These are phyloP conservation scores for Leptographium flavum DNA, from an alignment of 2,329 filamentous ascomycete species.

Conservation along the genomic window DNA sequence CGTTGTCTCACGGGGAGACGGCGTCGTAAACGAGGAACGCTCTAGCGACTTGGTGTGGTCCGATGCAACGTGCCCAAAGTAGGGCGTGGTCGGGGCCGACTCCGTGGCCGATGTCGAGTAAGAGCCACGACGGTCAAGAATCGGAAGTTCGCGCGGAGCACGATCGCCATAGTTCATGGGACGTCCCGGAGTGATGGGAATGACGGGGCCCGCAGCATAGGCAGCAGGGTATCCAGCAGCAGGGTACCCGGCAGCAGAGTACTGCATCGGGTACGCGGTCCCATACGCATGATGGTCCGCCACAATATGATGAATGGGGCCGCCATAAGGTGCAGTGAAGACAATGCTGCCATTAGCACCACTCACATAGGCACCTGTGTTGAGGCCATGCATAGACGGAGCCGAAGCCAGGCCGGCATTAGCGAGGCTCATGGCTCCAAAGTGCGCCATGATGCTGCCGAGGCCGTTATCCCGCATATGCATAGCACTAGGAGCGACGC, in stretches of 20 bases:
- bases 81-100: constrained; percentile 51
- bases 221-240: constrained; percentile 4
- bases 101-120: constrained; percentile 48
- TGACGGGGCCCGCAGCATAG: constrained; percentile 15
- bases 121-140: constrained; percentile 50
- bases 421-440: constrained; percentile 14
- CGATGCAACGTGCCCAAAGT: constrained; percentile 38
- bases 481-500: neutral
- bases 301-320: constrained; percentile 15
- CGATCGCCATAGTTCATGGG: constrained; percentile 28
- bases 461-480: constrained; percentile 8
- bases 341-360: constrained; percentile 16
- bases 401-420: constrained; percentile 12
- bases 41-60: constrained; percentile 45
- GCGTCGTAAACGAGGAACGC: constrained; percentile 50
- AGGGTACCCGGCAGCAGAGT: constrained; percentile 6
- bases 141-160: constrained; percentile 39
- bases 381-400: constrained; percentile 6
- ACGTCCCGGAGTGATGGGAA: constrained; percentile 41
- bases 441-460: constrained; percentile 17
- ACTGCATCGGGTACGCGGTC: constrained; percentile 14
- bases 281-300: constrained; percentile 14
- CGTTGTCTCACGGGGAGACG: constrained; percentile 45
- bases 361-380: constrained; percentile 12
- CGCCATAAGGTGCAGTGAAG: constrained; percentile 12